Evolutionary conservation across 371 early-diverging fungal genomes (phyloP).

Genomic region (Capillidium rhysosporum): DNA sequence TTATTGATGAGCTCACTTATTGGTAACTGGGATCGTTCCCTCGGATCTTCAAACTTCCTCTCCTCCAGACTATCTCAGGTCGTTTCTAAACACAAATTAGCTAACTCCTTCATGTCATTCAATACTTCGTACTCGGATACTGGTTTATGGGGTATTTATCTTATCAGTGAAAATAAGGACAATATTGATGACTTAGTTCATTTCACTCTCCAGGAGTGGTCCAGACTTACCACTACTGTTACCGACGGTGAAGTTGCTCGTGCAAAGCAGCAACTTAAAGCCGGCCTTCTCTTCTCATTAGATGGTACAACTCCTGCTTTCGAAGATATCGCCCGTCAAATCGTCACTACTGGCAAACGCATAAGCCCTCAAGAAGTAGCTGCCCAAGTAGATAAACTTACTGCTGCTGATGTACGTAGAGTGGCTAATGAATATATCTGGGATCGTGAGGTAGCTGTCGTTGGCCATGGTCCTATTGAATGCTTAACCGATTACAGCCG

Average conservation of each 20-base stretch:
- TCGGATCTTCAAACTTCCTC: slow-evolving; percentile 67
- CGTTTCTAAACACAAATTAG: slow-evolving; percentile 62
- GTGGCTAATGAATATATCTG: slow-evolving; percentile 74
- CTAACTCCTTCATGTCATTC: slow-evolving; percentile 95
- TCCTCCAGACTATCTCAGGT: slow-evolving; percentile 70
- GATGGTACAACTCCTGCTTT: slow-evolving; percentile 88
- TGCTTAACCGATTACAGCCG: slow-evolving; percentile 75
- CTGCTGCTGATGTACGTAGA: slow-evolving; percentile 65
- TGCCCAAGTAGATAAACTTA: slow-evolving; percentile 56
- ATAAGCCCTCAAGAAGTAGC: slow-evolving; percentile 65
- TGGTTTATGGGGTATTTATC: slow-evolving; percentile 93
- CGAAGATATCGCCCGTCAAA: slow-evolving; percentile 94
- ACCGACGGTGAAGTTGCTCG: slow-evolving; percentile 89
- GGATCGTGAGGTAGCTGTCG: slow-evolving; percentile 76
- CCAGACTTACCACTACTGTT: slow-evolving; percentile 60
- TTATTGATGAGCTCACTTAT: slow-evolving; percentile 84
- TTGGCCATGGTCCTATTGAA: slow-evolving; percentile 81
- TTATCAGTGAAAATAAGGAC: slow-evolving; percentile 61
- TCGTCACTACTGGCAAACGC: slow-evolving; percentile 78
- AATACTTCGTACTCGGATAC: slow-evolving; percentile 95
- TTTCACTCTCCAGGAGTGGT: slow-evolving; percentile 80
- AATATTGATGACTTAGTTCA: slow-evolving; percentile 70
- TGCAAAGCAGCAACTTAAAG: slow-evolving; percentile 96
- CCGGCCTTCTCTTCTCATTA: slow-evolving; percentile 65
- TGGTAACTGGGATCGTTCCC: slow-evolving; percentile 88